Percentiles rank a stretch among this genome's conserved stretches.
Conservation (phyloP, 1,284 basidiomycete species). For the Spongiforma sp. region DNA sequence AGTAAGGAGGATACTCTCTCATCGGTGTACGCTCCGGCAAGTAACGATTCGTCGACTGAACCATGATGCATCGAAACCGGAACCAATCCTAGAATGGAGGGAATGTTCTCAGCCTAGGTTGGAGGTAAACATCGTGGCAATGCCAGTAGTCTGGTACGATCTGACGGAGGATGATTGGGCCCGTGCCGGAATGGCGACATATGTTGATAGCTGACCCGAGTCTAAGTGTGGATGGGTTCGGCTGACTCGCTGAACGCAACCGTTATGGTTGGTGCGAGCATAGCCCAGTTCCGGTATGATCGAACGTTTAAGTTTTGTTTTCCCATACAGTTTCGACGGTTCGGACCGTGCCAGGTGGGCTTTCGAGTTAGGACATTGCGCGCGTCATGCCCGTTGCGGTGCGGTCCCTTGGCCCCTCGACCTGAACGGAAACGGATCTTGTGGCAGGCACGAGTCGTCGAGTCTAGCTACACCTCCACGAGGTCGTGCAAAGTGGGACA, state of each 20-base stretch:
- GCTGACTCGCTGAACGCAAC: constrained; percentile 9
- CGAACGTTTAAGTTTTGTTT: constrained; percentile 25
- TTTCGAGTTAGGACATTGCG: constrained; percentile 14
- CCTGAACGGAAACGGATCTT: constrained; percentile 19
- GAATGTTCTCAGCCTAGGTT: constrained; percentile 19
- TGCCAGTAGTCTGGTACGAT: constrained; percentile 15
- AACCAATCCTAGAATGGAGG: constrained; percentile 21
- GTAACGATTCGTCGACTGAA: constrained; percentile 21
- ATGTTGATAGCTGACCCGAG: constrained; percentile 9
- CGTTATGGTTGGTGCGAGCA: constrained; percentile 25
- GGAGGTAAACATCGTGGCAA: constrained; percentile 29
- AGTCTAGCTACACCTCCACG: no score
- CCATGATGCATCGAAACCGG: constrained; percentile 25
- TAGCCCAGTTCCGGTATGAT: constrained; percentile 37
- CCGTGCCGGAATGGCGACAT: constrained; percentile 24
- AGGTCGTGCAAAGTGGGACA: no score
- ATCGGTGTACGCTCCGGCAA: constrained; percentile 13
- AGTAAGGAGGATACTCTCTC: constrained; percentile 21
- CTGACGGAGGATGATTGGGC: constrained; percentile 17
- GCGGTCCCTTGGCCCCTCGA: constrained; percentile 1
- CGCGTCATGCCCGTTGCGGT: constrained; percentile 7
- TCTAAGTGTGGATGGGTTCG: constrained; percentile 12
- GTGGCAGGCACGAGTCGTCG: constrained; percentile 14
- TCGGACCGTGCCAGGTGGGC: constrained; percentile 16
- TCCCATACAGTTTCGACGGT: constrained; percentile 9